phyloP scores from a whole-genome alignment of 1,284 basidiomycete genomes.

The Trichosporon faecale region DNA sequence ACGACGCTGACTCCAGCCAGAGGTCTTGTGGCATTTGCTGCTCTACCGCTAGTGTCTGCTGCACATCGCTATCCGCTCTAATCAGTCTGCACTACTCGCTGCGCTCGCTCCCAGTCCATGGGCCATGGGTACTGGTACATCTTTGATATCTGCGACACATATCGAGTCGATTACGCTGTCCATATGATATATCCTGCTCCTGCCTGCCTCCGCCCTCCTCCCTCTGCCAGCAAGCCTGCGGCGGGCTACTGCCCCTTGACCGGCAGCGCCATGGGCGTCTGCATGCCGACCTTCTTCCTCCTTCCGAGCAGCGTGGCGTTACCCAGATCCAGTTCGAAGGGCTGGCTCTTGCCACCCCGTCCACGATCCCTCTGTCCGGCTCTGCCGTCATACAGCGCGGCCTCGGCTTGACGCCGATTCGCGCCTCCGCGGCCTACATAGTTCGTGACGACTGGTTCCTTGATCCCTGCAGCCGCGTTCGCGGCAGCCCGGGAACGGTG shows the following conservation, averaged over 20 bases:
- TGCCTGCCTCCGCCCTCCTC: background rate
- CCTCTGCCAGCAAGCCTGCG: too few species aligned
- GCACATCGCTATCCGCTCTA: too few species aligned
- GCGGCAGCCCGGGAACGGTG: slow-evolving; percentile 47
- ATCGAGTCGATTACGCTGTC: background rate
- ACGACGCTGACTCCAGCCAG: too few species aligned
- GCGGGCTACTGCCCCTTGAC: slow-evolving; percentile 12
- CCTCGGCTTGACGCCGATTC: slow-evolving; percentile 55
- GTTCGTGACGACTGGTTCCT: slow-evolving; percentile 51
- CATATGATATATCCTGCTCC: background rate
- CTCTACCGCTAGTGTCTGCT: too few species aligned
- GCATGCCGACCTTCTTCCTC: slow-evolving; percentile 27
- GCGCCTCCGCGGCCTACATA: slow-evolving; percentile 52
- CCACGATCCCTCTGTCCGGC: slow-evolving; percentile 69
- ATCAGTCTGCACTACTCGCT: background rate
- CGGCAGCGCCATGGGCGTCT: slow-evolving; percentile 3
- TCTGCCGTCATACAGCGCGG: slow-evolving; percentile 62
- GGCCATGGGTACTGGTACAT: background rate
- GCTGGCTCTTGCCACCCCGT: slow-evolving; percentile 37
- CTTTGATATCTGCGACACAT: background rate
- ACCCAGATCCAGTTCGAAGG: slow-evolving; percentile 78
- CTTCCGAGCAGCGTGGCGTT: slow-evolving; percentile 75
- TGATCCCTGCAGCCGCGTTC: slow-evolving; percentile 52
- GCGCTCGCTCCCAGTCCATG: background rate
- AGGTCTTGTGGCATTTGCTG: too few species aligned